Percentiles rank a stretch among this genome's conserved stretches.
Evolutionary conservation across 345 rosid genomes (phyloP).

Genomic region (Eucalyptus erythrocorys): DNA sequence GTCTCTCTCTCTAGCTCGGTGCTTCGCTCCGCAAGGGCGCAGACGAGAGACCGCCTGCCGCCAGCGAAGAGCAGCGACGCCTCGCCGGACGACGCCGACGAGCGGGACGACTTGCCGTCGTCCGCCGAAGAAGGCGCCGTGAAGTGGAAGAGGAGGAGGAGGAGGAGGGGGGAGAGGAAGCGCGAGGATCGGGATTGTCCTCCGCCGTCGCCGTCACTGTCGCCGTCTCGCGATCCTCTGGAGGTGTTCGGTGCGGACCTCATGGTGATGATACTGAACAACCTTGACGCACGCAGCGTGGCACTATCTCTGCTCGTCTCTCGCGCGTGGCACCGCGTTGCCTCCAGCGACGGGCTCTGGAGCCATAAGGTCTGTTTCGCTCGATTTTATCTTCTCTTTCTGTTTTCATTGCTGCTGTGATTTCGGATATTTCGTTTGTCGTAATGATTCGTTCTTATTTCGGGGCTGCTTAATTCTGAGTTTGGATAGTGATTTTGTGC

Average conservation of each 20-base stretch:
- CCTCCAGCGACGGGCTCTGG: constrained; percentile 47
- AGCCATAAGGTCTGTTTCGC: constrained; percentile 18
- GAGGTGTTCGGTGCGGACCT: constrained; percentile 43
- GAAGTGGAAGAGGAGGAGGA: background rate
- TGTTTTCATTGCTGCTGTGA: background rate
- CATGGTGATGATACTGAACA: constrained; percentile 32
- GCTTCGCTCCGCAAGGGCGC: background rate
- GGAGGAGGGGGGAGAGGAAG: background rate
- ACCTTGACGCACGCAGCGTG: constrained; percentile 64
- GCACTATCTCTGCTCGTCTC: constrained; percentile 43
- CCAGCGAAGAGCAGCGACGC: background rate
- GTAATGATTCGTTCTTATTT: background rate
- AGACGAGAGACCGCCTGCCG: background rate
- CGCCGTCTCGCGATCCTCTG: constrained; percentile 19
- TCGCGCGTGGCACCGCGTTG: constrained; percentile 39
- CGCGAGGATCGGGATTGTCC: background rate
- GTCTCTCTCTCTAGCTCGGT: background rate
- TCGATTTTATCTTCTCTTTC: background rate
- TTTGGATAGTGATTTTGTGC: background rate
- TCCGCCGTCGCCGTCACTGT: background rate
- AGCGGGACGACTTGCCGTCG: background rate
- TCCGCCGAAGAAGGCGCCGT: background rate
- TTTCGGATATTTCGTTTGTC: background rate
- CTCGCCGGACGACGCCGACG: background rate
- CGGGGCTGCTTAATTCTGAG: background rate